Evolutionary conservation across 192 early-diverging fungal genomes (phyloP), one percentile per base, ranked within the genome.

Genomic region (Coemansia sp.): DNA sequence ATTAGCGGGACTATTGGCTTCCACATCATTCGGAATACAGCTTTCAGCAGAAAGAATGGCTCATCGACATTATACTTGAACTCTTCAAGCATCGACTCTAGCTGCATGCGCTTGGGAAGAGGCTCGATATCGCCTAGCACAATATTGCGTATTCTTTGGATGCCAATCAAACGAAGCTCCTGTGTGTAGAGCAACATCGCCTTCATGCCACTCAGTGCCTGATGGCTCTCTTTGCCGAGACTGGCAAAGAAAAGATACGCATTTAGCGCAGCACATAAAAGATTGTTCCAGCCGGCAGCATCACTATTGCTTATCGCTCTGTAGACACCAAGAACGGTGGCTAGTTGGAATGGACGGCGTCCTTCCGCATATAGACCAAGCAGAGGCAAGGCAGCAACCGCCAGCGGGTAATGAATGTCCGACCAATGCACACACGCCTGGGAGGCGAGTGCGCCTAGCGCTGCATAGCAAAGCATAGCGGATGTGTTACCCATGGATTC

Each of bases 11-110:
- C 33, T 49, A 74, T 34, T 29, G 76, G 76, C 14, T 67, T 66
- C 76, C 76, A 79, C 0, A 61, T 35, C 71, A 79, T 74, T 5
- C 76, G 67, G 17, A 62, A 20, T 40, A 74, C 64, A n/a, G 71
- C 76, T 3, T 64, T 67, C 17, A 74, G 57, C 34, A 79, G 40
- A 50, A 79, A 79, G 35, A 79, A n/a, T 0, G 56, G 20, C 64
- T 79, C 71, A 2, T 67, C 25, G 9, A 50, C 36, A 46, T 79
- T 61, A 48, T 74, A 79, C 25, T 48, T 60, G 61, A 79, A 70
- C 22, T 79, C 71, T 32, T 42, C 41, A 23, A 66, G 38, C 0
- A 62, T 46, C 38, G 22, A 43, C 5, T 35, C 17, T 11, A 79
- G 22, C 2, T 50, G 61, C 17, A 64, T 55, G 17, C 65, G 55